These are phyloP conservation scores for Penicillium mononematosum DNA, from an alignment of 495 filamentous ascomycete species.

Conservation along the genomic window DNA sequence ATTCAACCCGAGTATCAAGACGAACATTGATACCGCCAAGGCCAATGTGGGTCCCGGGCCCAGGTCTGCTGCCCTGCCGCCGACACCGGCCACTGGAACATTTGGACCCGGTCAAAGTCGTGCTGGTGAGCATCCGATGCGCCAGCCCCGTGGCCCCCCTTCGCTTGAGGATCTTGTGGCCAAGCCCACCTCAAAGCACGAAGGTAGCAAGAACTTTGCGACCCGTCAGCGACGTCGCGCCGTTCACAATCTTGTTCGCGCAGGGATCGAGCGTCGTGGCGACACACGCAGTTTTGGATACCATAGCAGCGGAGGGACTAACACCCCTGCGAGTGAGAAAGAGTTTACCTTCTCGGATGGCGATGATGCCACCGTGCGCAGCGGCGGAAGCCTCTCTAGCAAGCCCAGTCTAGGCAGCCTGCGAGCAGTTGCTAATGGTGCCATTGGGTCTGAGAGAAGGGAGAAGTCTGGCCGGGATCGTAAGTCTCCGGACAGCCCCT, in stretches of 20 bases:
- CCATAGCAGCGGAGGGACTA: conserved; percentile 66
- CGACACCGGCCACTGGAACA: conserved; percentile 78
- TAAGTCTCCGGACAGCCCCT: conserved; percentile 50
- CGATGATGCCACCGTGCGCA: conserved; percentile 78
- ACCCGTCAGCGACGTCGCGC: conserved; percentile 90
- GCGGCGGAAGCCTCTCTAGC: conserved; percentile 78
- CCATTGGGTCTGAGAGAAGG: conserved; percentile 81
- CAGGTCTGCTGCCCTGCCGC: conserved; percentile 73
- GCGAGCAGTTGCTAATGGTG: conserved; percentile 73
- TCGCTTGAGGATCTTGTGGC: conserved; percentile 85
- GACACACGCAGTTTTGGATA: conserved; percentile 59
- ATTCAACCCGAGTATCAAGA: conserved; percentile 61
- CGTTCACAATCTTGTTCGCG: conserved; percentile 85
- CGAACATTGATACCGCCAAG: conserved; percentile 57
- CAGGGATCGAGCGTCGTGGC: conserved; percentile 79
- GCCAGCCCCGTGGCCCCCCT: conserved; percentile 91
- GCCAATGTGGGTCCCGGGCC: conserved; percentile 60
- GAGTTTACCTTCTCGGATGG: conserved; percentile 81
- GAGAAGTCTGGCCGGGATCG: conserved; percentile 60
- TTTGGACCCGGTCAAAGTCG: conserved; percentile 93
- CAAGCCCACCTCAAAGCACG: conserved; percentile 89
- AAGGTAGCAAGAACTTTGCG: conserved; percentile 98
- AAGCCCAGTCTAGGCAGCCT: conserved; percentile 77
- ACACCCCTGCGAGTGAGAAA: conserved; percentile 85
- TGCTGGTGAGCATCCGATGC: conserved; percentile 89